Evolutionary conservation across 163 green algal species (phyloP).

Genomic region (Scenedesmus sp.): DNA sequence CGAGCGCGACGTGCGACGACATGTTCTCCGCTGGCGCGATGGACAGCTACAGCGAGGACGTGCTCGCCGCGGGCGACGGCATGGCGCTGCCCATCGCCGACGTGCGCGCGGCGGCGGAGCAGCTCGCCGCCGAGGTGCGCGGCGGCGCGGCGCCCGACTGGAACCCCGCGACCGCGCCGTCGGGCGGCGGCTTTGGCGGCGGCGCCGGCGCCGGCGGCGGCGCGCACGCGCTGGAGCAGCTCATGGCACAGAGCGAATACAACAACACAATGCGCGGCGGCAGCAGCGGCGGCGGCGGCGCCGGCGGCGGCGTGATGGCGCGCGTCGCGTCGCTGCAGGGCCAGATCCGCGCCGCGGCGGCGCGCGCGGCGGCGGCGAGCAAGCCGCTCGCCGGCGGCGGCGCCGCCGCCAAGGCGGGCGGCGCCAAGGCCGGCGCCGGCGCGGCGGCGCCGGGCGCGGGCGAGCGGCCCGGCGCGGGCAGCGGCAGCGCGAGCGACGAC

Average conservation of each 20-base stretch:
- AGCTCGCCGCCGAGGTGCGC: not conserved
- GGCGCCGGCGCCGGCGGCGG: not conserved
- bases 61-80: slow-evolving; percentile 33
- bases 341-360: slow-evolving; percentile 14
- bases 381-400: not conserved
- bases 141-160: slow-evolving; percentile 7
- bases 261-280: slow-evolving; percentile 1
- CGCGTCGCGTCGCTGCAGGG: slow-evolving; percentile 27
- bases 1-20: slow-evolving; percentile 35
- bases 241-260: slow-evolving; percentile 37
- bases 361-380: not conserved
- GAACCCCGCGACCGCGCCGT: slow-evolving; percentile 10
- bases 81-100: slow-evolving; percentile 24
- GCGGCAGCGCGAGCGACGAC: not conserved
- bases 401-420: not conserved
- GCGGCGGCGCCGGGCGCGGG: not conserved
- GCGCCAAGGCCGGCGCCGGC: not conserved
- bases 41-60: slow-evolving; percentile 16
- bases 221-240: slow-evolving; percentile 16
- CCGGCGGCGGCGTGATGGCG: slow-evolving; percentile 2
- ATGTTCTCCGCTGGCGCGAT: slow-evolving; percentile 26
- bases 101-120: slow-evolving; percentile 27
- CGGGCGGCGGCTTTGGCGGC: slow-evolving; percentile 9
- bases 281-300: not conserved
- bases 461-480: not conserved